These are phyloP conservation scores for Pestalotiopsis sp. DNA, from an alignment of 2,329 filamentous ascomycete genomes.

Conservation along the genomic window DNA sequence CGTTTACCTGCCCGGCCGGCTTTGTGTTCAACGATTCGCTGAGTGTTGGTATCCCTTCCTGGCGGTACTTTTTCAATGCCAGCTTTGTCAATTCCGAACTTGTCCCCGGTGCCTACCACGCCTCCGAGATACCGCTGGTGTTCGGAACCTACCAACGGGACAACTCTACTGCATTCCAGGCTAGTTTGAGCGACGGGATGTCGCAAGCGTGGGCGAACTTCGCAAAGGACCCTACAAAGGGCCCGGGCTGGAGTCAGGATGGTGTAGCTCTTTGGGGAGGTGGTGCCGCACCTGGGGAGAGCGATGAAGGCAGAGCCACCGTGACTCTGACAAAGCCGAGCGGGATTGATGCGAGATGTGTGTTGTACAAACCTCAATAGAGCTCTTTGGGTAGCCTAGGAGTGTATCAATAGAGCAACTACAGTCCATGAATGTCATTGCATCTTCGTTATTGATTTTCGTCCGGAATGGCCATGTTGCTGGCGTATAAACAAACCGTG, in stretches of 20 bases:
- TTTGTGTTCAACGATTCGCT: conserved; percentile 30
- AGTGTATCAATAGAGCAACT: too few relatives aligned
- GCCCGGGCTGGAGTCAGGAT: conserved; percentile 13
- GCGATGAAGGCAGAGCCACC: not conserved
- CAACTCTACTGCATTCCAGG: conserved; percentile 25
- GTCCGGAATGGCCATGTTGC: too few relatives aligned
- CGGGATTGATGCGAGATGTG: conserved; percentile 5
- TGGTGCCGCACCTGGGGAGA: not conserved
- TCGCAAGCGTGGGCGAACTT: conserved; percentile 29
- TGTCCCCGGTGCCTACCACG: conserved; percentile 34
- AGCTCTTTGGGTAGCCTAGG: too few relatives aligned
- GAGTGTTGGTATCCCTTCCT: conserved; percentile 26
- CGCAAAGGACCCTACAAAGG: conserved; percentile 14
- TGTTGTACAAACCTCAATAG: conserved; percentile 2
- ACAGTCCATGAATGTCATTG: too few relatives aligned
- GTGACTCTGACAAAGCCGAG: not conserved
- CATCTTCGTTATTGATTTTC: too few relatives aligned
- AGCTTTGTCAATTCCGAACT: conserved; percentile 27
- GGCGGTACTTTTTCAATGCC: conserved; percentile 19
- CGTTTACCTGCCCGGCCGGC: conserved; percentile 21
- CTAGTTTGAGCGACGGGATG: conserved; percentile 26
- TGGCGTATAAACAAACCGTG: too few relatives aligned
- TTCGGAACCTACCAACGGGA: conserved; percentile 30
- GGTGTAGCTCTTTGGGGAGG: conserved; percentile 1
- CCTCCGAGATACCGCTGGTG: conserved; percentile 33